A percentile compares a stretch with the other conserved stretches of the same genome.
Conservation (phyloP, 306 rosid genomes). For the Malus sieversii region DNA sequence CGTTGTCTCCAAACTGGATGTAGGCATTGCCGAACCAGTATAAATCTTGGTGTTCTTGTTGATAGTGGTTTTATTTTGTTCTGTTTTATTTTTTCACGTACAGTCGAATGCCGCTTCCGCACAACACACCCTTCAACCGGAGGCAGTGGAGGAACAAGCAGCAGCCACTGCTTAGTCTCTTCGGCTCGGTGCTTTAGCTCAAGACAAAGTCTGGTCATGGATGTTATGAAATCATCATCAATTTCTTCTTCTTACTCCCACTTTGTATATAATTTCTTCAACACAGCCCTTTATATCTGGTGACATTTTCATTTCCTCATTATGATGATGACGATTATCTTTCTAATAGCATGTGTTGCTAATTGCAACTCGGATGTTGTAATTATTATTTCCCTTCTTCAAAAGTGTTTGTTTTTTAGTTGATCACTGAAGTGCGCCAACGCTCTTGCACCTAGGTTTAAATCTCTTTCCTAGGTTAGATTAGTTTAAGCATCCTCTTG, state of each 20-base stretch:
- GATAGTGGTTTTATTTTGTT: no score
- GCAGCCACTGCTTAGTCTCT: conserved; percentile 73
- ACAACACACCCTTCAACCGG: conserved; percentile 64
- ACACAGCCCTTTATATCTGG: conserved; percentile 17
- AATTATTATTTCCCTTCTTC: no score
- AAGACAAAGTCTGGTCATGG: conserved; percentile 5
- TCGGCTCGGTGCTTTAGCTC: background rate
- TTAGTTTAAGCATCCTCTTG: no score
- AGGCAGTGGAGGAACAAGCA: conserved; percentile 71
- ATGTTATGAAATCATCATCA: background rate
- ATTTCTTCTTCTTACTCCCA: background rate
- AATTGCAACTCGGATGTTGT: conserved; percentile 16
- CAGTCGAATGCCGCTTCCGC: no score
- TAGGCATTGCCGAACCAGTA: no score
- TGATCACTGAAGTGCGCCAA: no score
- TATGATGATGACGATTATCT: conserved; percentile 17
- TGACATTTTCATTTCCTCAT: conserved; percentile 17
- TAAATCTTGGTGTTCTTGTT: no score
- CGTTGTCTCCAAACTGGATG: no score
- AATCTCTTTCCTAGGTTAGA: no score
- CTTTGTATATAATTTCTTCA: conserved; percentile 26
- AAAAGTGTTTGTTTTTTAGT: no score
- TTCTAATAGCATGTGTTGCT: conserved; percentile 22
- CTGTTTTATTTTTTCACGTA: no score
- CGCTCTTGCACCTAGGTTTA: no score